Conservation (phyloP, 192 early-diverging fungal species). For the Backusella macrospora region DNA sequence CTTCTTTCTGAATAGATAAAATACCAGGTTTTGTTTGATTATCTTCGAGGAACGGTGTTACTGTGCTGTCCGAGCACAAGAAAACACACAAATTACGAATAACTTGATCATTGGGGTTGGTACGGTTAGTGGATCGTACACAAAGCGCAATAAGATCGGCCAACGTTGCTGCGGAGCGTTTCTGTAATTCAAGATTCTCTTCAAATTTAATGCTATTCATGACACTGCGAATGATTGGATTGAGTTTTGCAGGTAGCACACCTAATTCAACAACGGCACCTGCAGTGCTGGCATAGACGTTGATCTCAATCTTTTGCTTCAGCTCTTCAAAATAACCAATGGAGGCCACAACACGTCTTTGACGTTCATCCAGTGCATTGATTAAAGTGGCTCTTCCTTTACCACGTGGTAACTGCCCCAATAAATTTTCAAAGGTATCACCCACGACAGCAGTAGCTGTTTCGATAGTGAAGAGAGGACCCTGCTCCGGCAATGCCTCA, state of each 20-base stretch:
- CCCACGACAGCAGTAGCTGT: constrained; percentile 53
- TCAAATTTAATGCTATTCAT: constrained; percentile 86
- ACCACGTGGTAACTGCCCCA: constrained; percentile 42
- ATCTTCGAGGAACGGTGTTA: constrained; percentile 65
- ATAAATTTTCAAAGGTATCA: constrained; percentile 47
- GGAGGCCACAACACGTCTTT: constrained; percentile 62
- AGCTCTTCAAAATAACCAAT: constrained; percentile 67
- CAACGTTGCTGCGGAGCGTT: constrained; percentile 55
- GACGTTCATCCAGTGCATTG: constrained; percentile 56
- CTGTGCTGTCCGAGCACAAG: constrained; percentile 79
- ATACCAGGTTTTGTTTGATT: constrained; percentile 52
- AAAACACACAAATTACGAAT: constrained; percentile 85
- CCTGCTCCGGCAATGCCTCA: constrained; percentile 34
- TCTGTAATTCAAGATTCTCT: constrained; percentile 61
- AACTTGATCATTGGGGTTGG: constrained; percentile 80
- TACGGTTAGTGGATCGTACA: constrained; percentile 43
- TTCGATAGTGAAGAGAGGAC: constrained; percentile 56
- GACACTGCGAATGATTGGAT: constrained; percentile 80
- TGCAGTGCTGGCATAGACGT: constrained; percentile 75
- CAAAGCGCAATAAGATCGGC: constrained; percentile 56
- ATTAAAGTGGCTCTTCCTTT: constrained; percentile 41
- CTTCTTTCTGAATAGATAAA: constrained; percentile 52
- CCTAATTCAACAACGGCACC: constrained; percentile 81
- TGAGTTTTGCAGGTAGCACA: constrained; percentile 78
- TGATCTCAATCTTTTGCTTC: constrained; percentile 65